phyloP scores from a whole-genome alignment of 2,329 filamentous ascomycete genomes.

The Xylaria arbuscula region DNA sequence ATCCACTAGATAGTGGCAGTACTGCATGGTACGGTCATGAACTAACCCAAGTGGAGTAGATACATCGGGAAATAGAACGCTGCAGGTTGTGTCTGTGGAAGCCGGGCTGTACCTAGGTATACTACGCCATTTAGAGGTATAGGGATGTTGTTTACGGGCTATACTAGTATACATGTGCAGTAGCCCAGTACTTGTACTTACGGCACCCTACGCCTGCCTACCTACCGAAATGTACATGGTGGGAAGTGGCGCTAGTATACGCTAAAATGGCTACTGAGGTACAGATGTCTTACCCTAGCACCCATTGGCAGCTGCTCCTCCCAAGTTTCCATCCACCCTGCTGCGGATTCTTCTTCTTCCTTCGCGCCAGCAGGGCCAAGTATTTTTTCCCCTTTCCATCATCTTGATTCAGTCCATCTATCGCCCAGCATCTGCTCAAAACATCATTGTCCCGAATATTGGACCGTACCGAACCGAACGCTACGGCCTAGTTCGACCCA shows the following conservation, averaged over 20 bases:
- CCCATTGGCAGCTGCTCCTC: constrained; percentile 40
- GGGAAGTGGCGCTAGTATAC: constrained; percentile 3
- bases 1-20: neutral
- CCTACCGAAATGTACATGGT: neutral
- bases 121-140: neutral
- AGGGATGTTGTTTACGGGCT: neutral
- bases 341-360: constrained; percentile 45
- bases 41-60: neutral
- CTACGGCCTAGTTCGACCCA: constrained; percentile 27
- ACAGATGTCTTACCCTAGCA: constrained; percentile 17
- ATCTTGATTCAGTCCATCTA: constrained; percentile 25
- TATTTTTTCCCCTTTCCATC: constrained; percentile 35
- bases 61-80: neutral
- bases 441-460: constrained; percentile 13
- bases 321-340: constrained; percentile 41
- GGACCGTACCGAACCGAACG: constrained; percentile 16
- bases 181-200: neutral
- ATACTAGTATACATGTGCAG: neutral
- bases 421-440: constrained; percentile 3
- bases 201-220: neutral
- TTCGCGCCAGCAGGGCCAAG: constrained; percentile 27
- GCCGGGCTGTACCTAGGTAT: neutral
- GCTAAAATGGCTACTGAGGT: neutral
- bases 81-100: neutral
- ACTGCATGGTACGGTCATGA: neutral